A percentile compares a stretch with the other conserved stretches of the same genome.
These are phyloP conservation scores for Parachlorella kessleri DNA, from an alignment of 139 green algal species.

Conservation along the genomic window DNA sequence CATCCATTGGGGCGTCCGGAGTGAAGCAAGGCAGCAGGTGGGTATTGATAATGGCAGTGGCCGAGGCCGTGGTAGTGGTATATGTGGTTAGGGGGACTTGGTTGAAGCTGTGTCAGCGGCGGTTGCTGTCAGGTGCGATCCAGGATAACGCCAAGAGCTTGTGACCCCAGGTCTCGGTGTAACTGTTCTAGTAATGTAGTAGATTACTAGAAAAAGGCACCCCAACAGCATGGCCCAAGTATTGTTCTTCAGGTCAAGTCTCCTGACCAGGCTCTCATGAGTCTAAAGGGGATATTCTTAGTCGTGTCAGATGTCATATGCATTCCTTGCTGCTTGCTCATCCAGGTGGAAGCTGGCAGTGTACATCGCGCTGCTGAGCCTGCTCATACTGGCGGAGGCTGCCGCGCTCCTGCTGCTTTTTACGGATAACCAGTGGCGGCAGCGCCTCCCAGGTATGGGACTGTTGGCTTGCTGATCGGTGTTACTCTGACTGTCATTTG, in stretches of 20 bases:
- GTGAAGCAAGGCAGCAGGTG: constrained; percentile 4
- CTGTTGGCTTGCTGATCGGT: no score
- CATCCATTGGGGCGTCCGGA: constrained; percentile 4
- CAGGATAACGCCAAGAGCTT: no score
- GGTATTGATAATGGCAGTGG: no score
- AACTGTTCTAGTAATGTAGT: background rate
- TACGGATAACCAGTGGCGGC: constrained; percentile 14
- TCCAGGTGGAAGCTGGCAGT: background rate
- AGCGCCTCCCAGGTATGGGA: constrained; percentile 8
- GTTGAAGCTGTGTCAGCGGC: no score
- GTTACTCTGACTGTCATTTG: no score
- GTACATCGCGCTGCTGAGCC: constrained; percentile 12
- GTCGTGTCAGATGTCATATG: no score
- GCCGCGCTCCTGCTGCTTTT: constrained; percentile 18
- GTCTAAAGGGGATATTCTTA: background rate
- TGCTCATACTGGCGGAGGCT: constrained; percentile 11
- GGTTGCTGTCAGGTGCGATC: no score
- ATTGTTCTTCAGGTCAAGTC: background rate
- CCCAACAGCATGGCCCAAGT: no score
- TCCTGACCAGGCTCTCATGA: background rate
- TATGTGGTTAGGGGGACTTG: no score
- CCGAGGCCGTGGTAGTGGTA: no score
- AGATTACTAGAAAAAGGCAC: no score
- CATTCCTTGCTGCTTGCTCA: no score
- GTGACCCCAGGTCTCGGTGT: background rate